Conservation (phyloP, 2,329 filamentous ascomycete genomes). For the Penicillium sp. region DNA sequence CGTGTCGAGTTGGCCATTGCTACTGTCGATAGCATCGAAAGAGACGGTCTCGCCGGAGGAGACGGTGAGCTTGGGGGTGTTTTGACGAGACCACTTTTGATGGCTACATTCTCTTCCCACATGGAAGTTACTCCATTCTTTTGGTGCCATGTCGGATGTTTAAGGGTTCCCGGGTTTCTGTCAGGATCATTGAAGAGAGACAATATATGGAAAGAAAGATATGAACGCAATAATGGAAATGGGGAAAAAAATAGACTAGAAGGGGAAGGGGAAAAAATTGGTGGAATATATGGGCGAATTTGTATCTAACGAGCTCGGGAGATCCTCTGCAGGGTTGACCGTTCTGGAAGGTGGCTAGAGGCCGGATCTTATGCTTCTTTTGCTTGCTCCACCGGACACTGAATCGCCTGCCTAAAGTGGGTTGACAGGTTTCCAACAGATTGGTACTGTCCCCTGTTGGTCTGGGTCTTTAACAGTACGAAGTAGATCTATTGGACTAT, state of each 20-base stretch:
- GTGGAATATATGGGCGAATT: conserved; percentile 5
- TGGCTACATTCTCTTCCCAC: conserved; percentile 40
- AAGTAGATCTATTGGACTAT: conserved; percentile 3
- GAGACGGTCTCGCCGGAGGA: conserved; percentile 49
- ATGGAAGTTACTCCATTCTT: conserved; percentile 30
- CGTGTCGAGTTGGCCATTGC: conserved; percentile 50
- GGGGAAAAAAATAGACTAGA: conserved; percentile 3
- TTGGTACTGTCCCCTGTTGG: conserved; percentile 2
- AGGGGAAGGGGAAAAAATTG: background rate
- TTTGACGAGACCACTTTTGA: conserved; percentile 50
- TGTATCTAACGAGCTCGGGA: conserved; percentile 5
- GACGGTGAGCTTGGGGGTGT: conserved; percentile 48
- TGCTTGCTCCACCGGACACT: conserved; percentile 17
- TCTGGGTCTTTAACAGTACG: conserved; percentile 2
- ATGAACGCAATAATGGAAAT: background rate
- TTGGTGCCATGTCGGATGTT: conserved; percentile 14
- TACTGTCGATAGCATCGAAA: conserved; percentile 52
- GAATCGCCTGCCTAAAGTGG: conserved; percentile 26
- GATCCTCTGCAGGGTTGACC: conserved; percentile 24
- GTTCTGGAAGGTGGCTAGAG: conserved; percentile 27
- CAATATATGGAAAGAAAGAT: background rate
- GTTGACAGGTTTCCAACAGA: conserved; percentile 16
- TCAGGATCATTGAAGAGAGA: conserved; percentile 15
- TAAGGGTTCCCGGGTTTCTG: conserved; percentile 10
- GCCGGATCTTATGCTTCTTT: conserved; percentile 25